These are phyloP conservation scores for Macrolepiota dolichaula DNA, from an alignment of 768 basidiomycete species.

Conservation along the genomic window DNA sequence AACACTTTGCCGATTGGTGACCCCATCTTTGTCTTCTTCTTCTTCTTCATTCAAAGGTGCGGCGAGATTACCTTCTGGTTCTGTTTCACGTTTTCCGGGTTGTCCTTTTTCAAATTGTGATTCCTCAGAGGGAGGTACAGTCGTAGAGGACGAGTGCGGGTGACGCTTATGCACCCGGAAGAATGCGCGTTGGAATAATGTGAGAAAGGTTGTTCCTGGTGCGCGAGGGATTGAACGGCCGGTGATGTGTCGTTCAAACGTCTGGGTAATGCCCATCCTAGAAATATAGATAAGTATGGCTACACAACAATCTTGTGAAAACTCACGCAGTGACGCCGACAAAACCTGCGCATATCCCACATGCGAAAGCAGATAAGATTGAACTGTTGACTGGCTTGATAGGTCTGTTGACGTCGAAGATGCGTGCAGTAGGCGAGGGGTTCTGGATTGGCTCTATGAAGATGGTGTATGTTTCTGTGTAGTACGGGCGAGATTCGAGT, in stretches of 20 bases:
- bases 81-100: neutral
- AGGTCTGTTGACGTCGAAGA: neutral
- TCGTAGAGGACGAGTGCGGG: neutral
- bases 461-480: conserved; percentile 5
- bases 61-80: neutral
- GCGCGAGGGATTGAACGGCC: neutral
- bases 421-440: neutral
- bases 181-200: neutral
- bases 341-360: neutral
- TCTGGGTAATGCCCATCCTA: conserved; percentile 5
- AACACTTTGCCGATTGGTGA: neutral
- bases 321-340: conserved; percentile 4
- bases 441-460: conserved; percentile 3
- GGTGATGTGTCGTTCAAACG: conserved; percentile 2
- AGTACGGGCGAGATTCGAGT: neutral
- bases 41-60: neutral
- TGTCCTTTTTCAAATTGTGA: neutral
- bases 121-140: too few species aligned
- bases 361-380: neutral
- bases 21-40: neutral
- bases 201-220: neutral
- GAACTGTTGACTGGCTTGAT: neutral
- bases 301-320: neutral
- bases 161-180: neutral
- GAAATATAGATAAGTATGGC: neutral